Percentiles rank a stretch among this genome's conserved stretches.
Evolutionary conservation across 2,329 filamentous ascomycete genomes (phyloP).

Genomic region (Fusarium begoniae): DNA sequence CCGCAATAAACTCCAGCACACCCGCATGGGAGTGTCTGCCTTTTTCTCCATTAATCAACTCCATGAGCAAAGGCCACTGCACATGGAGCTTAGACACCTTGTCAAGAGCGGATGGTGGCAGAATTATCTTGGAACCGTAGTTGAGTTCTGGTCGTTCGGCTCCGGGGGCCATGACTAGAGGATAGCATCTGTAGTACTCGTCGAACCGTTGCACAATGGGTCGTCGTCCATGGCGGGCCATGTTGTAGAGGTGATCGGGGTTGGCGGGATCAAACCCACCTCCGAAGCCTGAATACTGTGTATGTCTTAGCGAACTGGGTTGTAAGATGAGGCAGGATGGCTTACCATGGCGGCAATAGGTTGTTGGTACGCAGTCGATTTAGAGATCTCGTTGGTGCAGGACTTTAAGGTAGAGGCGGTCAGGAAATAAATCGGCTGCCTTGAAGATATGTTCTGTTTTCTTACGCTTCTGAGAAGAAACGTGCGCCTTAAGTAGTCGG

Average conservation of each 20-base stretch:
- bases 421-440: conserved; percentile 2
- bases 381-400: conserved; percentile 9
- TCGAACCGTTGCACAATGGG: conserved; percentile 82
- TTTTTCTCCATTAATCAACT: conserved; percentile 88
- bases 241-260: conserved; percentile 59
- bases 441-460: not conserved
- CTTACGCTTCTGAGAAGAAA: not conserved
- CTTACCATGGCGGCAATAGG: conserved; percentile 36
- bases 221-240: conserved; percentile 57
- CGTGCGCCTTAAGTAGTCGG: not conserved
- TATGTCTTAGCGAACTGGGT: not conserved
- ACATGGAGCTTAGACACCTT: conserved; percentile 97
- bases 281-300: conserved; percentile 51
- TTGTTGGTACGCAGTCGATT: not conserved
- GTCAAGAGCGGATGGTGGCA: conserved; percentile 95
- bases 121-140: conserved; percentile 96
- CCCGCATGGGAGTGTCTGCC: conserved; percentile 88
- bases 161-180: conserved; percentile 91
- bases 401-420: conserved; percentile 24
- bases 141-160: conserved; percentile 90
- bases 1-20: conserved; percentile 96
- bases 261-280: conserved; percentile 58
- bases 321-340: not conserved
- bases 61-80: conserved; percentile 96
- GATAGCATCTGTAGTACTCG: conserved; percentile 98